phyloP scores from a whole-genome alignment of 2,329 filamentous ascomycete species.

The Phyllosticta capitalensis region DNA sequence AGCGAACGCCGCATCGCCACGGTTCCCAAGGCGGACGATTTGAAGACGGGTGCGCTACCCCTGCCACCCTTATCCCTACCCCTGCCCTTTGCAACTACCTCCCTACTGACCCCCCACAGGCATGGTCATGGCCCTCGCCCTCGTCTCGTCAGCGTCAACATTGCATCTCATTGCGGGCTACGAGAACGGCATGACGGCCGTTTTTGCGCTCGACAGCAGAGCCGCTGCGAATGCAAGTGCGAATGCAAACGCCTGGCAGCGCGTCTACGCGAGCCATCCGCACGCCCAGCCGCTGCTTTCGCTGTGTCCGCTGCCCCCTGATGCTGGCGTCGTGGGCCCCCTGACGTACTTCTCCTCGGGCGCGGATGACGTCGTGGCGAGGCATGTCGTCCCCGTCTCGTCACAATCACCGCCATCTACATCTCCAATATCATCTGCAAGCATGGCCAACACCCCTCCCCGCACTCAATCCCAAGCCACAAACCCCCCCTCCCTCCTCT shows the following conservation, averaged over 20 bases:
- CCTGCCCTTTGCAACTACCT: not conserved
- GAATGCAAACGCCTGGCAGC: slow-evolving; percentile 33
- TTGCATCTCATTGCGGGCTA: slow-evolving; percentile 67
- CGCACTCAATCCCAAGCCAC: not conserved
- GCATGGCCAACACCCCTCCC: not conserved
- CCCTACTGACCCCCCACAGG: slow-evolving; percentile 31
- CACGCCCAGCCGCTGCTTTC: slow-evolving; percentile 80
- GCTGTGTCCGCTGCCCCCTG: slow-evolving; percentile 25
- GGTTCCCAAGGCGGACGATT: slow-evolving; percentile 35
- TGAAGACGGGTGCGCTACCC: slow-evolving; percentile 30
- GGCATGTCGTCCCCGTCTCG: slow-evolving; percentile 47
- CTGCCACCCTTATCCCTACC: not conserved
- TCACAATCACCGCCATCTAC: slow-evolving; percentile 45
- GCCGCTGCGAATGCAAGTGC: slow-evolving; percentile 12
- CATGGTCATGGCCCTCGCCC: slow-evolving; percentile 79
- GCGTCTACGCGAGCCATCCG: slow-evolving; percentile 53
- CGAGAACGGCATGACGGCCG: slow-evolving; percentile 69
- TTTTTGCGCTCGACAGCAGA: slow-evolving; percentile 44
- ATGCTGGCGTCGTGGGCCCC: slow-evolving; percentile 13
- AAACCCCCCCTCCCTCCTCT: not conserved
- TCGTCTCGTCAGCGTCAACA: slow-evolving; percentile 30
- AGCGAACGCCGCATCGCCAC: slow-evolving; percentile 58
- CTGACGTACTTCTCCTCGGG: slow-evolving; percentile 67
- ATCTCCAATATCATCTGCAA: not conserved
- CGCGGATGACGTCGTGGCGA: slow-evolving; percentile 70